A percentile compares a stretch with the other conserved stretches of the same genome.
Evolutionary conservation across 1,284 basidiomycete species (phyloP).

Genomic region (Vanrija humicola): DNA sequence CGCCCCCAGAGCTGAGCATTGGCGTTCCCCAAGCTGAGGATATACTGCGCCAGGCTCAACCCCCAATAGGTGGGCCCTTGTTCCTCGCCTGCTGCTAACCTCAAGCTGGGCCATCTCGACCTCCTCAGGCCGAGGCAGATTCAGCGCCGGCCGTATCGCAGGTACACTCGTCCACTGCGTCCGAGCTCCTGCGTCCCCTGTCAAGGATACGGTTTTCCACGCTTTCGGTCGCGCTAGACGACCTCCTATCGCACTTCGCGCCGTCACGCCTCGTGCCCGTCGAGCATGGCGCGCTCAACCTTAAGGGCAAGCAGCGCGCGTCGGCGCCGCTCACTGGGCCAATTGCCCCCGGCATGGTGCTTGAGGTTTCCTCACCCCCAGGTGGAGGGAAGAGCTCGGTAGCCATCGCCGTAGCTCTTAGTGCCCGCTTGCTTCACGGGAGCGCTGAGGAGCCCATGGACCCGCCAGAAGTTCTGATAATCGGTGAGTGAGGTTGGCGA

Average conservation of each 20-base stretch:
- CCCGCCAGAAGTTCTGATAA: conserved; percentile 37
- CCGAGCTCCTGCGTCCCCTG: conserved; percentile 22
- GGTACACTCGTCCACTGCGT: conserved; percentile 22
- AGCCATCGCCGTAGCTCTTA: conserved; percentile 31
- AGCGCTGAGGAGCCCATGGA: conserved; percentile 8
- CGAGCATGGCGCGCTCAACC: background rate
- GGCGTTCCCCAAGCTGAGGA: conserved; percentile 27
- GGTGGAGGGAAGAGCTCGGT: conserved; percentile 45
- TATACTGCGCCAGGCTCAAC: conserved; percentile 23
- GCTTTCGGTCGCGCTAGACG: conserved; percentile 30
- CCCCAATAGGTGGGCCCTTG: background rate
- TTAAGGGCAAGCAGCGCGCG: conserved; percentile 20
- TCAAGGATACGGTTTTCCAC: conserved; percentile 31
- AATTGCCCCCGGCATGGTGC: conserved; percentile 36
- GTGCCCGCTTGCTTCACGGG: conserved; percentile 22
- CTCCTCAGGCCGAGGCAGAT: background rate
- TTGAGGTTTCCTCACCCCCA: conserved; percentile 46
- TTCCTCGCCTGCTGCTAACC: background rate
- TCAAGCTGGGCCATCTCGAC: conserved; percentile 8
- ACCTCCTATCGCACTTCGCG: conserved; percentile 25
- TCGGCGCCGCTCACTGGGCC: conserved; percentile 10
- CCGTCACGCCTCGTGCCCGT: background rate
- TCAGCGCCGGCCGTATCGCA: background rate
- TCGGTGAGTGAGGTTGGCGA: conserved; percentile 27
- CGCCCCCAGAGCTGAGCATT: conserved; percentile 32